phyloP scores from a whole-genome alignment of 1,284 basidiomycete species.

The Naganishia cerealis region DNA sequence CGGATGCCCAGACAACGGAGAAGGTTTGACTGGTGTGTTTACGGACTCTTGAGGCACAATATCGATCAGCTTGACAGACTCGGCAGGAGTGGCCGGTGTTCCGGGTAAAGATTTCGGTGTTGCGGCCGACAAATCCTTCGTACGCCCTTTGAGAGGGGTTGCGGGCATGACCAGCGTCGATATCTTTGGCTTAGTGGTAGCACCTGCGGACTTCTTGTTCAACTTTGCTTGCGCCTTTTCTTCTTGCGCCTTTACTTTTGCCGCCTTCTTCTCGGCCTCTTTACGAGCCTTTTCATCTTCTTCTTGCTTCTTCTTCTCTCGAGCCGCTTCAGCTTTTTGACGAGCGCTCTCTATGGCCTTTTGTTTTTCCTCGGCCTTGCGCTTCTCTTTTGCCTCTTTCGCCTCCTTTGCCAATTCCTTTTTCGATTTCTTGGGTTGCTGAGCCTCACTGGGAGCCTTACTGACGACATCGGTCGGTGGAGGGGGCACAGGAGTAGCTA shows the following conservation, averaged over 20 bases:
- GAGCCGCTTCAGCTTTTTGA: slow-evolving; percentile 39
- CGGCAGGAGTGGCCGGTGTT: slow-evolving; percentile 19
- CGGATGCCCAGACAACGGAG: slow-evolving; percentile 13
- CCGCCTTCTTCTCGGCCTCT: slow-evolving; percentile 36
- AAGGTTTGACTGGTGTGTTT: neutral
- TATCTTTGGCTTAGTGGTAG: neutral
- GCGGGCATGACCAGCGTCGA: slow-evolving; percentile 20
- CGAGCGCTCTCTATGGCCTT: slow-evolving; percentile 9
- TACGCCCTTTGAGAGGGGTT: slow-evolving; percentile 25
- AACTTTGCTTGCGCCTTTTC: slow-evolving; percentile 35
- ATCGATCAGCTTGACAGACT: slow-evolving; percentile 13
- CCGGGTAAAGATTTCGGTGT: slow-evolving; percentile 15
- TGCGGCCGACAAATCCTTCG: slow-evolving; percentile 16
- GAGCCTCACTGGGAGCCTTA: neutral
- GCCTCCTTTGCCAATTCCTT: slow-evolving; percentile 70
- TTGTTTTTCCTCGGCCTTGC: slow-evolving; percentile 33
- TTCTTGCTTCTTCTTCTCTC: slow-evolving; percentile 36
- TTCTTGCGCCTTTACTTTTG: slow-evolving; percentile 37
- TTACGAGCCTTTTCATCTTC: slow-evolving; percentile 21
- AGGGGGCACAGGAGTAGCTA: slow-evolving; percentile 14
- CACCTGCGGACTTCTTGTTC: slow-evolving; percentile 33
- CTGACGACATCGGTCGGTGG: neutral
- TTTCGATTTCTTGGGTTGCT: slow-evolving; percentile 62
- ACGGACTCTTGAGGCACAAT: neutral
- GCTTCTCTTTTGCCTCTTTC: slow-evolving; percentile 42